These are phyloP conservation scores for Hericium alpestre DNA, from an alignment of 768 basidiomycete species.

Conservation along the genomic window DNA sequence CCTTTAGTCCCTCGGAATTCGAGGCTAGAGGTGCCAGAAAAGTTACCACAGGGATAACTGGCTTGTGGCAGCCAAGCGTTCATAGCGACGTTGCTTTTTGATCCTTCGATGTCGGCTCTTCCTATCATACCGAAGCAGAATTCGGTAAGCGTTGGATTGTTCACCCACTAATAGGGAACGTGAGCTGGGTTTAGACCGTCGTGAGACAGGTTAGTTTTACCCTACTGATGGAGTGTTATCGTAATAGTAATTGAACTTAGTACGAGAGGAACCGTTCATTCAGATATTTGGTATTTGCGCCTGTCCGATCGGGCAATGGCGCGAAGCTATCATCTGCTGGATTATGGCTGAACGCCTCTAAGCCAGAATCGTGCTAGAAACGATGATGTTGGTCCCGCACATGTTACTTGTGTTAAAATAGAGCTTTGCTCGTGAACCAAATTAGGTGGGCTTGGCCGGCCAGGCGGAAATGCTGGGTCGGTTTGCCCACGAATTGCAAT, in stretches of 20 bases:
- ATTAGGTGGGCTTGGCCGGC: conserved; percentile 40
- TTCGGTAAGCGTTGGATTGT: conserved; percentile 74
- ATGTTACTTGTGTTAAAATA: conserved; percentile 55
- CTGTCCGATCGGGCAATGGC: conserved; percentile 71
- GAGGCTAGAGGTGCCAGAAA: conserved; percentile 76
- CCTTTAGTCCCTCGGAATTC: conserved; percentile 72
- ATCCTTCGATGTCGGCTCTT: conserved; percentile 77
- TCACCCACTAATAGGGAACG: conserved; percentile 74
- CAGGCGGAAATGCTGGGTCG: conserved; percentile 43
- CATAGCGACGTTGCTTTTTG: conserved; percentile 78
- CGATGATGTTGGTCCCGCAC: conserved; percentile 61
- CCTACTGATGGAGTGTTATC: conserved; percentile 70
- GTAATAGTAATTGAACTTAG: conserved; percentile 73
- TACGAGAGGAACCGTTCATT: conserved; percentile 78
- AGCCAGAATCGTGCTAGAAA: conserved; percentile 73
- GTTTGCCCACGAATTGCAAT: conserved; percentile 50
- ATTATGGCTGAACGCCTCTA: conserved; percentile 82
- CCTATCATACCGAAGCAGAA: conserved; percentile 76
- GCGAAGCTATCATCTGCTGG: conserved; percentile 76
- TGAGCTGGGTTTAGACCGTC: conserved; percentile 77
- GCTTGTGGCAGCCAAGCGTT: conserved; percentile 77
- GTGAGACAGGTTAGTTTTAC: conserved; percentile 83
- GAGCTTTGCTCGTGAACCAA: conserved; percentile 65
- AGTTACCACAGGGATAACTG: conserved; percentile 74
- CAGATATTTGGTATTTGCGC: conserved; percentile 75